These are phyloP conservation scores for Penicillium cosmopolitanum DNA, from an alignment of 495 filamentous ascomycete species.

Conservation along the genomic window DNA sequence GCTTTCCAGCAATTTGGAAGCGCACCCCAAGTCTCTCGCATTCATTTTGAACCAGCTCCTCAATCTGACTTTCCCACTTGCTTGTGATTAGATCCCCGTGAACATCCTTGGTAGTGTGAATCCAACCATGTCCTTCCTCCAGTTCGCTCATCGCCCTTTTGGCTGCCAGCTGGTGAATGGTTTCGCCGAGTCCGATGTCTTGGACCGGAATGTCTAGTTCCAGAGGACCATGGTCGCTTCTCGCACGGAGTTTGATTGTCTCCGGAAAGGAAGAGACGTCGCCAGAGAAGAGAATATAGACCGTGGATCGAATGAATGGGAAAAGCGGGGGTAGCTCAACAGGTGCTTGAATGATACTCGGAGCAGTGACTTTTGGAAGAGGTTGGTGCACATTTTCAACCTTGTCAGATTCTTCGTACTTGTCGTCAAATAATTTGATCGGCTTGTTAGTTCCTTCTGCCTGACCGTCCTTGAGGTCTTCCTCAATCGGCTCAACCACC, in stretches of 20 bases:
- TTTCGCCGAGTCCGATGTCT: conserved; percentile 7
- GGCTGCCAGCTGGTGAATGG: conserved; percentile 12
- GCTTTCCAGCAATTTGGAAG: conserved; percentile 16
- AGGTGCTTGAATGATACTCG: conserved; percentile 15
- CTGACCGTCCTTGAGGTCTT: too few species aligned
- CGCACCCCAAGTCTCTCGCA: conserved; percentile 12
- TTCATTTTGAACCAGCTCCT: conserved; percentile 14
- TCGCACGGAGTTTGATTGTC: conserved; percentile 10
- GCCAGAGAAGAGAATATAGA: conserved; percentile 12
- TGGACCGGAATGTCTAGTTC: conserved; percentile 15
- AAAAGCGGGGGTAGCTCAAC: conserved; percentile 13
- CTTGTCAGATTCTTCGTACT: too few species aligned
- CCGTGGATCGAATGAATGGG: conserved; percentile 16
- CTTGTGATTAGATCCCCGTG: neutral
- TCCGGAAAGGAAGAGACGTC: conserved; percentile 2
- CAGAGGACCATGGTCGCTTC: conserved; percentile 8
- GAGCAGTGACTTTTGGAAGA: conserved; percentile 10
- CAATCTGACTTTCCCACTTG: conserved; percentile 5
- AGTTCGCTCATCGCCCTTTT: conserved; percentile 5
- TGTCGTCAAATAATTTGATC: too few species aligned
- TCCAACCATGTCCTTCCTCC: conserved; percentile 16
- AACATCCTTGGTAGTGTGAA: conserved; percentile 8
- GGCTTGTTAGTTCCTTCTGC: too few species aligned
- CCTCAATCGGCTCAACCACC: neutral
- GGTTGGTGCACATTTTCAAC: neutral